Base-by-base conservation (phyloP, 306 rosid genomes). In the Castanea sativa region DNA sequence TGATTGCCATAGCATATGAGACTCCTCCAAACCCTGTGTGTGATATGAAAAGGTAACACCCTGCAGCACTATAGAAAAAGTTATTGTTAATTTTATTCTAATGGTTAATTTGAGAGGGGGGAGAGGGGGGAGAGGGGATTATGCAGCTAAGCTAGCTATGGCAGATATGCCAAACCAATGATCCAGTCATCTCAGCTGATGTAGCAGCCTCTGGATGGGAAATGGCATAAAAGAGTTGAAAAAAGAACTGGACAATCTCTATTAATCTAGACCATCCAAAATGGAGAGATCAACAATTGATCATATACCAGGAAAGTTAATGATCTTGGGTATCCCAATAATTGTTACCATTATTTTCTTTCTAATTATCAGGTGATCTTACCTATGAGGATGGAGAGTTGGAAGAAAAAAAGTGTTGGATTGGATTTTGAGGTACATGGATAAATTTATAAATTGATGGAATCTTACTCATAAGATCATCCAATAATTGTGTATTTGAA, bases 11-110 rank as follows among this genome's bases (percentile, higher is more conserved):
- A 33, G 98, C 95, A 83, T 91, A 93, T 69, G 95, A 86, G 23
- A 89, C 95, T 87, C 97, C 98, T 79, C 98, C 98, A 85, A 91
- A 93, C 56, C 98, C 95, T 6, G 98, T 93, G 91, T 93, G 98
- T 19, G 97, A 93, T 76, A 93, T 78, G 80, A 88, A 93, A 82
- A 93, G 95, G 88, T 90, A 90, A 79, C 88, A 87, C 81, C 90
- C 93, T 76, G 98, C 92, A 84, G 89, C 90, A 59, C 98, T 93
- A 85, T 76, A 84, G 49, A 72, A 64, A 49, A 72, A 79, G 76
- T 69, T 73, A 81, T 52, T 69, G 75, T 51, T 81, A 68, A 68
- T 35, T 33, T 68, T 68, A 19, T 19, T 35, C 20, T 14, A 18
- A 19, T 35, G 38, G 12, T 33, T 5, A 9, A 67, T 16, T 67